A percentile compares a stretch with the other conserved stretches of the same genome.
Conservation (phyloP, 2,329 filamentous ascomycete genomes). For the Cercospora beticola region DNA sequence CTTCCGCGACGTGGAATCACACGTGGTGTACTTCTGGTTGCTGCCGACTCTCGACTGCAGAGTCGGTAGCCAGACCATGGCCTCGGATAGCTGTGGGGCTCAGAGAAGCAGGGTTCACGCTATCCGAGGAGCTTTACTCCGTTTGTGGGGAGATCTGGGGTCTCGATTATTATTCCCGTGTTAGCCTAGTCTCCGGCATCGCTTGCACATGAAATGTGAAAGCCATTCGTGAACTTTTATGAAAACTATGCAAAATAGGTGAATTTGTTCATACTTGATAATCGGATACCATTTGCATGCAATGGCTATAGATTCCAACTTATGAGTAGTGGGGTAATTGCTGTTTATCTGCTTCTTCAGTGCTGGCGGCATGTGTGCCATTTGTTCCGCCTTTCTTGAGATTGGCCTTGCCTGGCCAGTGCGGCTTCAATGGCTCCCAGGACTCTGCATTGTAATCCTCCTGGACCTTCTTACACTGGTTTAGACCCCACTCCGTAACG, state of each 20-base stretch:
- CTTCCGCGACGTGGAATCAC: background rate
- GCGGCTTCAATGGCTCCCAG: conserved; percentile 61
- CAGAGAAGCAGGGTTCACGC: conserved; percentile 1
- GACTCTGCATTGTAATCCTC: conserved; percentile 76
- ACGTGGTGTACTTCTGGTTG: background rate
- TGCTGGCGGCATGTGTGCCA: conserved; percentile 1
- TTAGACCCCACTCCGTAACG: conserved; percentile 70
- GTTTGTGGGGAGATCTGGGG: conserved; percentile 1
- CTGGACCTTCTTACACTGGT: conserved; percentile 69
- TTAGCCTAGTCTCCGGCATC: background rate
- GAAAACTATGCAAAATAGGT: background rate
- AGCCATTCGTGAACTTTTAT: background rate
- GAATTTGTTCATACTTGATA: background rate
- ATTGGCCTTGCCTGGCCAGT: conserved; percentile 35
- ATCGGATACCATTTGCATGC: background rate
- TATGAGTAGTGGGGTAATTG: conserved; percentile 25
- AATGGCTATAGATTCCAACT: background rate
- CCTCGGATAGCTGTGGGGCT: background rate
- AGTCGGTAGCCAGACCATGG: background rate
- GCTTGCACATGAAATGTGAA: background rate
- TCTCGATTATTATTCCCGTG: background rate
- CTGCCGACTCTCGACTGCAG: background rate
- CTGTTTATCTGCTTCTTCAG: conserved; percentile 16
- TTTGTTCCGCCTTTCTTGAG: conserved; percentile 17
- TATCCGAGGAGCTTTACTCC: background rate